Percentiles rank a stretch among this genome's conserved stretches.
Evolutionary conservation across 2,329 filamentous ascomycete genomes (phyloP).

Genomic region (Fusarium buxicola): DNA sequence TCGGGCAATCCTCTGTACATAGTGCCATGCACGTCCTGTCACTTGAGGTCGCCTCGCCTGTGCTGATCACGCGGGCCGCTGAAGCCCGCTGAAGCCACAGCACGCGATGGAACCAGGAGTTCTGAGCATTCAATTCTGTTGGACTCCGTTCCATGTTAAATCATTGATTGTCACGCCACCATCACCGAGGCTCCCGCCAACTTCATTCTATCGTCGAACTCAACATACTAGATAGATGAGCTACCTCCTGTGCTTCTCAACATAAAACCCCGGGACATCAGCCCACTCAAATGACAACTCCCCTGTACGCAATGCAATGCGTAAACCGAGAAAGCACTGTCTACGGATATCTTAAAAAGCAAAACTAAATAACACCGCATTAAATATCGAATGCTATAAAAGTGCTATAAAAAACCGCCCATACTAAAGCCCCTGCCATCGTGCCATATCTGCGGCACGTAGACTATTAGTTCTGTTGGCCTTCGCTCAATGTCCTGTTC

Average conservation of each 20-base stretch:
- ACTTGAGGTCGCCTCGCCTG: slow-evolving; percentile 1
- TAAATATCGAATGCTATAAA: slow-evolving; percentile 13
- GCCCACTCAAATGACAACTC: neutral
- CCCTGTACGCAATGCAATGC: too few relatives aligned
- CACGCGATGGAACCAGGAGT: slow-evolving; percentile 9
- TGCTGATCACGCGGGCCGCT: slow-evolving; percentile 12
- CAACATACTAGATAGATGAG: too few relatives aligned
- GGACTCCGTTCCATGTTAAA: neutral
- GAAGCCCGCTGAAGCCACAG: slow-evolving; percentile 17
- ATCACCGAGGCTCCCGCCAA: slow-evolving; percentile 1
- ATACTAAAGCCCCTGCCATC: slow-evolving; percentile 28
- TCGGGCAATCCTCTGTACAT: neutral
- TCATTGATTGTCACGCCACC: slow-evolving; percentile 28
- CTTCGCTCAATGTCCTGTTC: slow-evolving; percentile 20
- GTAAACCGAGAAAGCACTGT: neutral
- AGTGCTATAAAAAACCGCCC: neutral
- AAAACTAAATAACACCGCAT: slow-evolving; percentile 15
- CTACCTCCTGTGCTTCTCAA: too few relatives aligned
- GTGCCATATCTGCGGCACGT: slow-evolving; percentile 12
- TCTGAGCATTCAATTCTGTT: slow-evolving; percentile 18
- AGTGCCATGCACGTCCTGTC: too few relatives aligned
- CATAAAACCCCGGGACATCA: neutral
- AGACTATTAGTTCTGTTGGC: slow-evolving; percentile 33
- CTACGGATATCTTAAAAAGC: slow-evolving; percentile 11
- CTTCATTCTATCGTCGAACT: too few relatives aligned